Base-by-base conservation (phyloP, 495 filamentous ascomycete species). In the Penicillium simplicissimum region DNA sequence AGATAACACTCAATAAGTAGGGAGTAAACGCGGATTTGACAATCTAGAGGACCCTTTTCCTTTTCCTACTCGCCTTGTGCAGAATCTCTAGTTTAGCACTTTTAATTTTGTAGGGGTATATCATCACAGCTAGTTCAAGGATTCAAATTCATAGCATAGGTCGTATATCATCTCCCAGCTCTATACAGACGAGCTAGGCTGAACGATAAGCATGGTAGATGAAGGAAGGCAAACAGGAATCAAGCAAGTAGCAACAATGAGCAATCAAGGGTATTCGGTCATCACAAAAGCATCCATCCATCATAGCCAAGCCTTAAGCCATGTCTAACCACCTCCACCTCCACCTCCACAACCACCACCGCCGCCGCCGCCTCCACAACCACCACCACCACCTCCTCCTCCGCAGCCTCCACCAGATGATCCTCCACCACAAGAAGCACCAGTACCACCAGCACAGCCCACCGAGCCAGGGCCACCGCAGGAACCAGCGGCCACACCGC, bases 401-500 rank as follows among this genome's bases (percentile, higher is more conserved):
- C 80, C 72, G 8, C 74, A 68, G 19, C 77, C 67, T 17, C 60
- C 28, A 4, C 49, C 47, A 47, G 52, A 49, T 49, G 51, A 49
- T 13, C 31, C 42, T 14, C 43, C 60, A 42, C 78, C 75, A 66
- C 82, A 78, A 35, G 76, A 74, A 52, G 79, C 67, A 4, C 56
- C 55, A 3, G 79, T 72, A 17, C 69, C 67, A 10, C 68, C 69
- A 54, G 76, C 70, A 38, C 77, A 74, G 13, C 73, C 77, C 55
- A 33, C 11, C 70, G 68, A 7, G 73, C 75, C 76, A 2, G 67
- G 69, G 21, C 81, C 81, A 59, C 77, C 81, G 64, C 82, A 82
- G 10, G 74, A 71, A 1, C 84, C 82, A 38, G 81, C 81, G 14
- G 84, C 82, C n/a, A 80, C 83, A 1, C 71, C 81, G 14, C 76